Evolutionary conservation across 129 eudicot genomes (phyloP), one percentile per base, ranked within the genome.

Genomic region (Smallanthus sonchifolius): DNA sequence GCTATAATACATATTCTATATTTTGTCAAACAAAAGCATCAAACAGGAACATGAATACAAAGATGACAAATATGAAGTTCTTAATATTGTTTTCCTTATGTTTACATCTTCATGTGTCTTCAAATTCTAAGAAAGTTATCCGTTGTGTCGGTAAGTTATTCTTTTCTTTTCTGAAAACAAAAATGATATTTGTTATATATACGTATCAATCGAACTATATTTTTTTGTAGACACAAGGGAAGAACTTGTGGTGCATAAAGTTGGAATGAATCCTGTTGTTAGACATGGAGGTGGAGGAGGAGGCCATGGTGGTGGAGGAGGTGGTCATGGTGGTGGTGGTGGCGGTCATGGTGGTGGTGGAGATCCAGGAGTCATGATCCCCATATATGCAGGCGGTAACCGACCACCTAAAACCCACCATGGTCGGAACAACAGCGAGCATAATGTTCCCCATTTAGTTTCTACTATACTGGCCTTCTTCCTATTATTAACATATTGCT

Each of bases 241-340:
- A n/a, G 47, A 36, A 63, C 5, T 15, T 63, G 45, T 63, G 69
- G 69, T 6, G 47, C 24, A 63, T 38, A 63, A 63, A 38, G n/a
- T 44, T 43, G 55, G 7, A 6, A 32, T 74, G 60, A 47, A 4
- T 45, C 51, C 8, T 13, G 78, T 74, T 5, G 71, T 44, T 74
- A 45, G 78, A 47, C 78, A 60, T 45, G 78, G 78, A 34, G 78
- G 70, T 3, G 70, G 78, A 2, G 77, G 78, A 4, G 77, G 65
- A 5, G 65, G 54, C 20, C 62, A 13, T 17, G 65, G 66, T 55
- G 76, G 56, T 14, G 52, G 70, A 32, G 59, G 39, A 3, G 39
- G 17, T 1, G 59, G 57, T 15, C 45, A 38, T 67, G 56, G 67
- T 14, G 80, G 67, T 14, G 80, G 67, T n/a, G 56, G 42, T 0